Percentiles rank a stretch among this genome's conserved stretches.
phyloP scores from a whole-genome alignment of 1,139 yeast genomes.

The Taiozyma sp. region DNA sequence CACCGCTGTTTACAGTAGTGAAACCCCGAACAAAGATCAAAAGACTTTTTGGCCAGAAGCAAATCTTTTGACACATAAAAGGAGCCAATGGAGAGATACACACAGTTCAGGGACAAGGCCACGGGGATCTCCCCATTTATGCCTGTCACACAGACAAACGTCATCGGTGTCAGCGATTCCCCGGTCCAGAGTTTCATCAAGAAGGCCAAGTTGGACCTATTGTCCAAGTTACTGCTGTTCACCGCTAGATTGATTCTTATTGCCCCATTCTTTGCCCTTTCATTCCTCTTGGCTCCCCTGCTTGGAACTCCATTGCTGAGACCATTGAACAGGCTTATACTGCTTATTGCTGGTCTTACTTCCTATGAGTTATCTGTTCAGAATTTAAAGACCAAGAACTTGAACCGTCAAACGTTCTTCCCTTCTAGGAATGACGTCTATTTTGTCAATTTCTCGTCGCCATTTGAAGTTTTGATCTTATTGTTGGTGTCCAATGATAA shows the following conservation, averaged over 20 bases:
- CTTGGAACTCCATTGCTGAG: neutral
- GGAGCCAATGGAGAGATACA: slow-evolving; percentile 62
- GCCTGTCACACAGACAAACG: slow-evolving; percentile 31
- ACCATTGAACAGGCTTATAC: slow-evolving; percentile 4
- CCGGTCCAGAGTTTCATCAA: slow-evolving; percentile 16
- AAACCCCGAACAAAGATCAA: neutral
- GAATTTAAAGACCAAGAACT: slow-evolving; percentile 17
- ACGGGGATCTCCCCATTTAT: slow-evolving; percentile 80
- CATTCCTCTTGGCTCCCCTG: slow-evolving; percentile 7
- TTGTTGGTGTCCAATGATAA: slow-evolving; percentile 29
- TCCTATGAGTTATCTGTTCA: slow-evolving; percentile 14
- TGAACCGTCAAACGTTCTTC: slow-evolving; percentile 24
- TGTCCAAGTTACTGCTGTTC: slow-evolving; percentile 2
- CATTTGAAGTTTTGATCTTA: slow-evolving; percentile 45
- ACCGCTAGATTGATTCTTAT: slow-evolving; percentile 9
- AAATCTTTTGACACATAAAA: neutral
- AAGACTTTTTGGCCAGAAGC: neutral
- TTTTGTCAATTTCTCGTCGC: slow-evolving; percentile 49
- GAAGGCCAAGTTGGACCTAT: slow-evolving; percentile 20
- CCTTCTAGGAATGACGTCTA: slow-evolving; percentile 42
- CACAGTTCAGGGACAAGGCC: slow-evolving; percentile 71
- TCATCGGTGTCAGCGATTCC: slow-evolving; percentile 16
- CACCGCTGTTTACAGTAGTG: neutral
- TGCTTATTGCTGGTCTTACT: slow-evolving; percentile 10
- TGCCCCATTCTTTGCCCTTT: slow-evolving; percentile 28